Evolutionary conservation across 129 eudicot genomes (phyloP), one percentile per base, ranked within the genome.

Genomic region (Erigeron canadensis): DNA sequence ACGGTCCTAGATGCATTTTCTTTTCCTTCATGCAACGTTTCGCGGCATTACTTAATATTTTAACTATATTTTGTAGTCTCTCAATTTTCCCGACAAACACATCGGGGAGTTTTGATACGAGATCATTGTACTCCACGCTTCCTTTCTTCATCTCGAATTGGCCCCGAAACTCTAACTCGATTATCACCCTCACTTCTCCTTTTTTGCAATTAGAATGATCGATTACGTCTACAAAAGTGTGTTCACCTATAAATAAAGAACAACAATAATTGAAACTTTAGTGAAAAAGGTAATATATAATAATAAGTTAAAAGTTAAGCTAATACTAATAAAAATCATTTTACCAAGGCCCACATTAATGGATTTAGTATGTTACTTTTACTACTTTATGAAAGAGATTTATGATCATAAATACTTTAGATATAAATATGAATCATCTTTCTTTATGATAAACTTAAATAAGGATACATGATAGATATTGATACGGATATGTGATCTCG

Each of bases 1-100:
- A 92, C 2, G 98, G 98, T 0, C 84, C 96, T 85, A 92, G 45
- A 84, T 92, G 98, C 96, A 92, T 89, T 50, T 89, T 92, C 78
- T 83, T 89, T 61, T 89, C 96, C 83, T 83, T 89, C 95, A 89
- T 89, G 79, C 98, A 92, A 72, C 81, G 72, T 73, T 92, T 92
- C 0, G 96, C 95, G 1, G 98, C 96, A 16, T 72, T 76, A 55
- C 96, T 89, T 12, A 86, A 8, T 6, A 87, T 86, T 55, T 85
- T 89, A 10, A 84, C 71, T 59, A 89, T 10, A n/a, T 72, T 63
- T 64, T 69, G 39, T 15, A 92, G 63, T 74, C 98, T 78, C 45
- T 89, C 96, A 6, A 85, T 72, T 77, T 92, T 92, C 11, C 96
- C 96, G 0, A 92, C 83, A 60, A 86, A 92, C 28, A 89, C 77